Percentiles rank a stretch among this genome's conserved stretches.
These are phyloP conservation scores for Pichia manshurica DNA, from an alignment of 805 yeast genomes.

Conservation along the genomic window DNA sequence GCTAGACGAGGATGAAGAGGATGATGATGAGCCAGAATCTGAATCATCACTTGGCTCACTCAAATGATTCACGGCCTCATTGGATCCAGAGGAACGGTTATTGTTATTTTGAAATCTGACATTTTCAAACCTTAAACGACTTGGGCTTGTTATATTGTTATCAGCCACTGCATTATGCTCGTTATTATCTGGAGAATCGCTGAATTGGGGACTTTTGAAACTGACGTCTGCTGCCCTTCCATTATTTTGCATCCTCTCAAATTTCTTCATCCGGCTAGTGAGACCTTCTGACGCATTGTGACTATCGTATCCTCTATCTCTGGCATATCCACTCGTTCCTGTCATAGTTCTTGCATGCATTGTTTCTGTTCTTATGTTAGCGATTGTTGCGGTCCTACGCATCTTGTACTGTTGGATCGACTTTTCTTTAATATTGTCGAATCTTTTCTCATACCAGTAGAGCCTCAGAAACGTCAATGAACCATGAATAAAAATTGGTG, in stretches of 20 bases:
- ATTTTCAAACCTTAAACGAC: neutral
- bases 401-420: conserved; percentile 77
- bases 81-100: neutral
- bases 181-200: neutral
- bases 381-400: conserved; percentile 73
- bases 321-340: conserved; percentile 7
- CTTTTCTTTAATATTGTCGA: conserved; percentile 70
- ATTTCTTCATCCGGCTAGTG: conserved; percentile 9
- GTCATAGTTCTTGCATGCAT: conserved; percentile 19
- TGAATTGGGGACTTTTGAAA: no score
- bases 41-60: conserved; percentile 40
- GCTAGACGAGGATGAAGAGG: neutral
- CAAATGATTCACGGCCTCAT: conserved; percentile 25
- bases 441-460: conserved; percentile 83
- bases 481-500: conserved; percentile 87
- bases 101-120: neutral
- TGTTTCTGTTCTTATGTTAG: conserved; percentile 38
- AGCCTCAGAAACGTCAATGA: conserved; percentile 69
- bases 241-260: conserved; percentile 3
- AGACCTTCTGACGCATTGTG: conserved; percentile 31
- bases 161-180: conserved; percentile 8
- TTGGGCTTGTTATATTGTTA: neutral
- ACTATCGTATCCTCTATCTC: conserved; percentile 11
- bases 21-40: neutral
- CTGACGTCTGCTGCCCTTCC: no score